A percentile compares a stretch with the other conserved stretches of the same genome.
phyloP scores from a whole-genome alignment of 306 rosid genomes.

The Dalbergia oliveri region DNA sequence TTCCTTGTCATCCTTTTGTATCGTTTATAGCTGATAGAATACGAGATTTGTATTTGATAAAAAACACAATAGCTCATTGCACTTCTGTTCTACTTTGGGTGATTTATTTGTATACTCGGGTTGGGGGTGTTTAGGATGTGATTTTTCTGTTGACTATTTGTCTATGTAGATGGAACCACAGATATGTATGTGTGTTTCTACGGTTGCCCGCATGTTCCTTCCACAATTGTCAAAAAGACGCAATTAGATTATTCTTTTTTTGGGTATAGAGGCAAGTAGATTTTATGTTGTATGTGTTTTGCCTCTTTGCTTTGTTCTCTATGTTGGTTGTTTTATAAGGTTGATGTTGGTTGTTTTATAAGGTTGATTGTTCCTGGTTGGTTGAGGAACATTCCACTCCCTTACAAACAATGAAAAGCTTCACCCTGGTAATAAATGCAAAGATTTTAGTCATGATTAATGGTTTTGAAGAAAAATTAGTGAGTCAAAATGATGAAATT shows the following conservation, averaged over 20 bases:
- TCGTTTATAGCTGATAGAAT: not conserved
- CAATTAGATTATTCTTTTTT: not conserved
- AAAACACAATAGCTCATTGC: not conserved
- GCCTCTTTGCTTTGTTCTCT: conserved; percentile 27
- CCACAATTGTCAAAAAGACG: conserved; percentile 12
- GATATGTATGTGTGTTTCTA: not conserved
- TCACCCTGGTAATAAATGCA: conserved; percentile 4
- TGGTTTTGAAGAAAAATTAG: conserved; percentile 1
- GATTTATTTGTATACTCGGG: conserved; percentile 7
- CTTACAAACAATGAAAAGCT: not conserved
- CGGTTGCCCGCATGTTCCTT: conserved; percentile 27
- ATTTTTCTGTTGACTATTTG: conserved; percentile 11
- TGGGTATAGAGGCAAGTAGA: not conserved
- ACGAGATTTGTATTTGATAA: not conserved
- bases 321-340: conserved; percentile 4
- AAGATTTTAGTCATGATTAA: not conserved
- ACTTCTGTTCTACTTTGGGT: conserved; percentile 7
- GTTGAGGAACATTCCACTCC: conserved; percentile 18
- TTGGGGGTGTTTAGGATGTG: not conserved
- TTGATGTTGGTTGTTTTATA: conserved; percentile 17
- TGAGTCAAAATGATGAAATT: not conserved
- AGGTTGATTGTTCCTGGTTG: conserved; percentile 30
- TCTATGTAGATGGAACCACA: not conserved
- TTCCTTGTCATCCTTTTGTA: not conserved
- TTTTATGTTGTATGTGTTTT: not conserved